Base-by-base conservation (phyloP, 768 basidiomycete species). In the Mycena maculata region DNA sequence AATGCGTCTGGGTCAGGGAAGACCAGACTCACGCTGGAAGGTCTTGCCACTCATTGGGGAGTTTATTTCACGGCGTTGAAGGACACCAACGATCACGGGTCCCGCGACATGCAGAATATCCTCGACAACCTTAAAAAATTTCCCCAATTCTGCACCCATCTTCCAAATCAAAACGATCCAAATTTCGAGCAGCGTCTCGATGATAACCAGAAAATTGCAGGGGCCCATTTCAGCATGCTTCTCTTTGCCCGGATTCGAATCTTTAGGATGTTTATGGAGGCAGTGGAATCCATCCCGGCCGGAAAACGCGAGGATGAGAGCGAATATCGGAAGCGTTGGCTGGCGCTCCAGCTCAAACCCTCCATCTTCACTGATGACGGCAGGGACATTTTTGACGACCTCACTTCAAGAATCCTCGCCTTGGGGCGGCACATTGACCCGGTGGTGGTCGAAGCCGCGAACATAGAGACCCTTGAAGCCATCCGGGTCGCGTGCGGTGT, bases 1-100 rank as follows among this genome's bases (percentile, higher is more conserved):
- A 69, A 69, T 33, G 36, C 68, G 1, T 59, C 68, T 16, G 68
- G 68, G 5, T 64, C 57, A 5, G 68, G 68, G 11, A 69, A 69
- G 48, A 69, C 68, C 8, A 30, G 63, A 38, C 33, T 65, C 0
- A 23, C 39, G 9, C 52, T 59, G 16, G 68, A 69, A 25, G 68
- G 62, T 10, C 53, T 69, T 12, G 60, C 63, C 20, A 13, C 3
- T 9, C 9, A 48, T 8, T 69, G 63, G 62, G 68, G 57, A 2
- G 18, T 69, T 13, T 69, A 69, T 33, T 50, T 69, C 42, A 69
- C 62, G n/a, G n/a, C 20, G 0, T 3, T 47, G 16, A 15, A 25
- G 55, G 65, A 66, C 31, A 30, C 16, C n/a, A n/a, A n/a, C 23
- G 41, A 31, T 11, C 58, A 54, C 25, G 65, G 65, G 20, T 60